Percentiles rank a stretch among this genome's conserved stretches.
phyloP scores from a whole-genome alignment of 768 basidiomycete genomes.

The Collybiopsis luxurians region DNA sequence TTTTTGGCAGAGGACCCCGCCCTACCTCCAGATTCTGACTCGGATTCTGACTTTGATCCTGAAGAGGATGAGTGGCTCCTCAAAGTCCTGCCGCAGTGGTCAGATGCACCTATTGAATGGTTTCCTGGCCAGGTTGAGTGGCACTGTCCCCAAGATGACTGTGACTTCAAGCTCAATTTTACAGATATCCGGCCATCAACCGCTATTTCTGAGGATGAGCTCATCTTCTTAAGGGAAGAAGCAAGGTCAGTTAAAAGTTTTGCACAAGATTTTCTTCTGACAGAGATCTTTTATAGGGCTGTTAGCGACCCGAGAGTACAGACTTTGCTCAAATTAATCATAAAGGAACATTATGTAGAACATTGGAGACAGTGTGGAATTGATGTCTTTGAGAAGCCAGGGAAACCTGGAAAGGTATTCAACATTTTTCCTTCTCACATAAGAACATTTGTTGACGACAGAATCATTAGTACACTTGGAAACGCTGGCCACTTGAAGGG shows the following conservation, averaged over 20 bases:
- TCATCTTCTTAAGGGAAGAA: not conserved
- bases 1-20: not conserved
- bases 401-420: not conserved
- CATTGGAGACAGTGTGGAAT: not conserved
- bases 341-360: slow-evolving; percentile 4
- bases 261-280: too few relatives aligned
- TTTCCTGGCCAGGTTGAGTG: not conserved
- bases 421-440: too few relatives aligned
- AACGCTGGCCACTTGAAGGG: not conserved
- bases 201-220: not conserved
- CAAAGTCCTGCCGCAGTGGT: not conserved
- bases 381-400: too few relatives aligned
- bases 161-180: not conserved
- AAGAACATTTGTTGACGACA: too few relatives aligned
- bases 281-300: too few relatives aligned
- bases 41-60: not conserved
- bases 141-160: not conserved
- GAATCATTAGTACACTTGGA: not conserved
- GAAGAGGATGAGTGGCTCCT: not conserved
- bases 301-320: not conserved
- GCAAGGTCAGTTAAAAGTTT: too few relatives aligned
- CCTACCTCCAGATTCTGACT: not conserved
- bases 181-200: not conserved
- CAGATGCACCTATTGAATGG: not conserved
- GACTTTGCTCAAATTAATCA: not conserved